phyloP scores from a whole-genome alignment of 2,329 filamentous ascomycete species.

The Karstenula rhodostoma region DNA sequence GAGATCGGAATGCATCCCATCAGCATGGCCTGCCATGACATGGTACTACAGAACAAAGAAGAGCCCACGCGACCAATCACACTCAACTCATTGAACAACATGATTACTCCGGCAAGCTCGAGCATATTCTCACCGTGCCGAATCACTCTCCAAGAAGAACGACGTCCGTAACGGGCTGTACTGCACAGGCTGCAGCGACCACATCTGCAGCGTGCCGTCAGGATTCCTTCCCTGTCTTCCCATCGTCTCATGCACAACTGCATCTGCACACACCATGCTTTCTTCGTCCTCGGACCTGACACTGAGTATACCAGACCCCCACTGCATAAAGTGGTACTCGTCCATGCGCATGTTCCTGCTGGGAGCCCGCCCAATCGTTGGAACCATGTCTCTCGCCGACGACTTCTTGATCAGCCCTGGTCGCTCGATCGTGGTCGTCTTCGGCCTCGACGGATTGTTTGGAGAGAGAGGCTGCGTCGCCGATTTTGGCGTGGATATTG shows the following conservation, averaged over 20 bases:
- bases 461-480: not conserved
- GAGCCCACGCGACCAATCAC: constrained; percentile 8
- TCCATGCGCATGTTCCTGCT: constrained; percentile 22
- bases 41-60: not conserved
- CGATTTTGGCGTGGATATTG: constrained; percentile 5
- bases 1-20: constrained; percentile 3
- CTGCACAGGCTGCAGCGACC: constrained; percentile 24
- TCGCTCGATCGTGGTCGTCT: constrained; percentile 11
- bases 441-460: not conserved
- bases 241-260: constrained; percentile 24
- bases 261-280: constrained; percentile 31
- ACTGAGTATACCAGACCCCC: constrained; percentile 13
- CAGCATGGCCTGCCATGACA: constrained; percentile 1
- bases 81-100: not conserved
- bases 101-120: constrained; percentile 1
- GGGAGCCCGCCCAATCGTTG: constrained; percentile 23
- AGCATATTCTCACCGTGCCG: not conserved
- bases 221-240: constrained; percentile 25
- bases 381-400: constrained; percentile 16
- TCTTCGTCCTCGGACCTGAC: constrained; percentile 26
- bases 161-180: constrained; percentile 27
- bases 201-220: constrained; percentile 24
- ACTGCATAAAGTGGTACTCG: constrained; percentile 25
- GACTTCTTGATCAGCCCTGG: constrained; percentile 16
- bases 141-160: constrained; percentile 17